Percentiles rank a stretch among this genome's conserved stretches.
phyloP scores from a whole-genome alignment of 306 rosid species.

The Sechiopsis laciniata region DNA sequence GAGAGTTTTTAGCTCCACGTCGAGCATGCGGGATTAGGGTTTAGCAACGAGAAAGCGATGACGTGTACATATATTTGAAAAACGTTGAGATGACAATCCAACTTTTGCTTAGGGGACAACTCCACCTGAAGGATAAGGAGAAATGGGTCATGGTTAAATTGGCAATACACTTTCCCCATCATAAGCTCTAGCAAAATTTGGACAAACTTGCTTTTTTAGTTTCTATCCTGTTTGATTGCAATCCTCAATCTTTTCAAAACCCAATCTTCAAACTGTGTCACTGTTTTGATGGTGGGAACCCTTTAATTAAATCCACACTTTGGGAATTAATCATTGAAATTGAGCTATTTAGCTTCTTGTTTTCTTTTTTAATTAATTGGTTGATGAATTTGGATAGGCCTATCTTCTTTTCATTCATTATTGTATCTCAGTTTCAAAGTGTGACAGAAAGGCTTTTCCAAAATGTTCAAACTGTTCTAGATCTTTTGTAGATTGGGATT shows the following conservation, averaged over 20 bases:
- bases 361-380: not conserved
- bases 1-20: too few relatives aligned
- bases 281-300: constrained; percentile 11
- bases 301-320: not conserved
- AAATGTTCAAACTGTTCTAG: not conserved
- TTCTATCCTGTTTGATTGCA: constrained; percentile 20
- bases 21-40: not conserved
- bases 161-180: constrained; percentile 9
- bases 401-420: constrained; percentile 13
- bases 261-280: constrained; percentile 15
- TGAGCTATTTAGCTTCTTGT: not conserved
- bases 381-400: constrained; percentile 1
- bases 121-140: constrained; percentile 13
- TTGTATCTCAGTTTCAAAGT: constrained; percentile 6
- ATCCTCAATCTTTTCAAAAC: constrained; percentile 27
- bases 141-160: constrained; percentile 8
- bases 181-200: constrained; percentile 9
- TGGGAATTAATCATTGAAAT: constrained; percentile 8
- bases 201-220: constrained; percentile 19
- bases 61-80: not conserved
- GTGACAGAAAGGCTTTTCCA: constrained; percentile 18
- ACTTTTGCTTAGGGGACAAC: not conserved
- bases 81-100: constrained; percentile 5
- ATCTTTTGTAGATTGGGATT: constrained; percentile 9
- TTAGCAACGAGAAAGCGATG: not conserved